Percentiles rank a stretch among this genome's conserved stretches.
Evolutionary conservation across 2,329 filamentous ascomycete species (phyloP).

Genomic region (Acrodontium crateriforme): DNA sequence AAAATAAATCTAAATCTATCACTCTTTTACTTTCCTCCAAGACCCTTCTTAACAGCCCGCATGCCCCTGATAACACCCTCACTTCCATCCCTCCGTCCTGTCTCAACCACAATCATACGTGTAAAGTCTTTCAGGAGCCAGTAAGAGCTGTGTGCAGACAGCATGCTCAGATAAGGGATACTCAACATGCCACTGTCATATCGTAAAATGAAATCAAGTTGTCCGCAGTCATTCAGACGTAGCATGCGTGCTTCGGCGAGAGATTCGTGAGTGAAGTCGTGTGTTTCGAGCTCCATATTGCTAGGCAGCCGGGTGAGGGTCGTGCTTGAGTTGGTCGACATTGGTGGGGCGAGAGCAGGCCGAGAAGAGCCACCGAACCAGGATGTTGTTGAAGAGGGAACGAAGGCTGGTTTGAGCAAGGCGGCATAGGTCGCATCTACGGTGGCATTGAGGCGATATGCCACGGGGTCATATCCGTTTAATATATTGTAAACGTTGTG

Average conservation of each 20-base stretch:
- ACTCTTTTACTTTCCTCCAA: constrained; percentile 3
- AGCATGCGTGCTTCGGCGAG: constrained; percentile 79
- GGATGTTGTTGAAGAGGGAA: constrained; percentile 55
- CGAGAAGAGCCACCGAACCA: constrained; percentile 25
- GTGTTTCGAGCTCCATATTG: constrained; percentile 78
- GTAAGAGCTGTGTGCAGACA: constrained; percentile 88
- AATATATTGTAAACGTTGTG: constrained; percentile 96
- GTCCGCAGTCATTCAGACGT: constrained; percentile 87
- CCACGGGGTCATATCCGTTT: constrained; percentile 63
- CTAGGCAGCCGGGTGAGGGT: constrained; percentile 28
- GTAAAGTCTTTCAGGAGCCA: constrained; percentile 82
- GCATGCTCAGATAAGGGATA: constrained; percentile 94
- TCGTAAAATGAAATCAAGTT: constrained; percentile 79
- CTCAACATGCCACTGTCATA: constrained; percentile 78
- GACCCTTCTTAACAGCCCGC: constrained; percentile 42
- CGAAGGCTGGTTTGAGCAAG: constrained; percentile 60
- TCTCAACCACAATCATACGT: constrained; percentile 77
- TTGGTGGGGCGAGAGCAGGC: no score
- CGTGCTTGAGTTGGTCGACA: constrained; percentile 19
- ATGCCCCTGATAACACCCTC: constrained; percentile 40
- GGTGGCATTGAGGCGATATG: constrained; percentile 81
- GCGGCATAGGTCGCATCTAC: constrained; percentile 70
- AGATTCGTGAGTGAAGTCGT: constrained; percentile 87
- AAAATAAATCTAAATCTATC: not conserved
- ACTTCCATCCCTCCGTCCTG: constrained; percentile 60